phyloP scores from a whole-genome alignment of 768 basidiomycete species.

The Mycena albidolilacea region DNA sequence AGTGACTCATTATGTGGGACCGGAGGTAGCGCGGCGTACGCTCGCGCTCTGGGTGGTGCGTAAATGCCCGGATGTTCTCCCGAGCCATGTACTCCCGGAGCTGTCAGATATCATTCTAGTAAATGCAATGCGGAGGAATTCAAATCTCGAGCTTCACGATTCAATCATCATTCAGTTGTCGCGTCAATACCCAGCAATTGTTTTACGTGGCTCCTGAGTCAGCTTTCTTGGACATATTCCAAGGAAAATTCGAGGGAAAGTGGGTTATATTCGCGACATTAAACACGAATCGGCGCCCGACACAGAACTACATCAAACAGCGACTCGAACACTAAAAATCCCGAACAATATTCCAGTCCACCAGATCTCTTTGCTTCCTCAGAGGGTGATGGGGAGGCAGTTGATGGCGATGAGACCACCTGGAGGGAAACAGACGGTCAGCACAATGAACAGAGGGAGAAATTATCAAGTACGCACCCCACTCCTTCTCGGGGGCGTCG shows the following conservation, averaged over 20 bases:
- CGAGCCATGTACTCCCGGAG: too few relatives aligned
- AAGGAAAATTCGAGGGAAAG: background rate
- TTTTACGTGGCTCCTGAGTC: too few relatives aligned
- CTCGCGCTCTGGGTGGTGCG: too few relatives aligned
- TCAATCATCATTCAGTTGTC: too few relatives aligned
- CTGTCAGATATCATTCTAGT: too few relatives aligned
- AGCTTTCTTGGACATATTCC: background rate
- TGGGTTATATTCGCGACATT: background rate
- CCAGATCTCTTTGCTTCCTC: background rate
- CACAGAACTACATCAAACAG: background rate
- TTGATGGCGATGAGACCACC: constrained; percentile 19
- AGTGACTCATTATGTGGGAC: too few relatives aligned
- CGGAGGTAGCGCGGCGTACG: too few relatives aligned
- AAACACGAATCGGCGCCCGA: background rate
- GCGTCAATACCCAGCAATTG: too few relatives aligned
- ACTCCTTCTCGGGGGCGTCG: constrained; percentile 10
- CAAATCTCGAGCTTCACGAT: too few relatives aligned
- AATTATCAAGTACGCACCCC: background rate
- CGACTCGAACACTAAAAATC: background rate
- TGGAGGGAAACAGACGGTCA: background rate
- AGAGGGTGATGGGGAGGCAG: constrained; percentile 12
- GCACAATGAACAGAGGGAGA: background rate
- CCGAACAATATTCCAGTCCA: background rate
- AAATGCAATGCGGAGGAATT: too few relatives aligned
- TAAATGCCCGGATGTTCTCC: too few relatives aligned